Base-by-base conservation (phyloP, 2,329 filamentous ascomycete species). In the Xylaria arbuscula region DNA sequence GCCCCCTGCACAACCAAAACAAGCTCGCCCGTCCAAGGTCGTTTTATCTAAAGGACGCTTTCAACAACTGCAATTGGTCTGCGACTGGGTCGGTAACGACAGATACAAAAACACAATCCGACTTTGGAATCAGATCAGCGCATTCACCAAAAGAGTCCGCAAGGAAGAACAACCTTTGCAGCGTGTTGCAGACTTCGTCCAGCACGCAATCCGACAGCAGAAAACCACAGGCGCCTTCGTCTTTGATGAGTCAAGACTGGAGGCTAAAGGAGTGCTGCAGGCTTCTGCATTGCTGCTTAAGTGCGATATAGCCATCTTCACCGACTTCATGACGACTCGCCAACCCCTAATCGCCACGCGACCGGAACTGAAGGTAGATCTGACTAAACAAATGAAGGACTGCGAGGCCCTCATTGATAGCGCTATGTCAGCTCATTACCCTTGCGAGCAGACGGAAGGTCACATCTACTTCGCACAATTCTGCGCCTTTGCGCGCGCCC, bases 151-250 rank as follows among this genome's bases (percentile, higher is more conserved):
- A 0, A 72, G 79, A 36, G 81, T 86, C 0, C 70, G 71, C 19
- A 74, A 75, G 34, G 81, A 86, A 10, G 85, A 87, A 70, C 84
- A 87, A 70, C 85, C 85, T 0, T 85, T 84, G 65, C 81, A 83
- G 40, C 79, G 79, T 0, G 83, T 88, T 1, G 80, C 80, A 6
- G 77, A 85, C 42, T 76, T 84, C 4, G 84, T 86, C 2, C 77
- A 80, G 17, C 77, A 81, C 32, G 80, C 80, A 4, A 79, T 79
- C 19, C 77, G 76, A 6, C 76, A 79, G 11, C 73, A 76, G 17
- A 67, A 73, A 4, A 61, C 59, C 0, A 64, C 70, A 3, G 68
- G 68, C 9, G 67, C 70, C 4, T 84, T 85, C 62, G 51, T 51
- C 0, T 80, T 79, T 9, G 79, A 82, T 60, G 77, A 80, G 45